A percentile compares a stretch with the other conserved stretches of the same genome.
Evolutionary conservation across 768 basidiomycete species (phyloP).

Genomic region (Russula earlei): DNA sequence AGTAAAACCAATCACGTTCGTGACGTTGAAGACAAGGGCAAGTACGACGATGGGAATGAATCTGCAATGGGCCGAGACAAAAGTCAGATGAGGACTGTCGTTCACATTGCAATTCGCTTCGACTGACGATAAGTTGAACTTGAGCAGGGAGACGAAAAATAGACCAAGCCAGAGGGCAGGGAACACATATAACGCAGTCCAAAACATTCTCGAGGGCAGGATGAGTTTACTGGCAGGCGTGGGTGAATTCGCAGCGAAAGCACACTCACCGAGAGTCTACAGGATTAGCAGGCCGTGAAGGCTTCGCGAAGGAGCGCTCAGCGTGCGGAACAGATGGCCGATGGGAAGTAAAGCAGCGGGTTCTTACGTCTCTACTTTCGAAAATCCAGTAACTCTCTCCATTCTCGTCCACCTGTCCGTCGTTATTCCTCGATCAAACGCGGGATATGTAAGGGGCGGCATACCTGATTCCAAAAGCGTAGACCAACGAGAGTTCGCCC

Average conservation of each 20-base stretch:
- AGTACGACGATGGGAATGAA: conserved; percentile 92
- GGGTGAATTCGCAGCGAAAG: background rate
- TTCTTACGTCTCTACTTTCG: conserved; percentile 84
- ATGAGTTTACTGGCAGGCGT: background rate
- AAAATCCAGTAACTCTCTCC: conserved; percentile 98
- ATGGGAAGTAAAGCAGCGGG: conserved; percentile 16
- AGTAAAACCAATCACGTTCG: conserved; percentile 94
- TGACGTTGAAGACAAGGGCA: conserved; percentile 92
- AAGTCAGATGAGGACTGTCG: conserved; percentile 5
- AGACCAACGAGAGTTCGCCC: conserved; percentile 90
- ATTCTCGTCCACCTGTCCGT: conserved; percentile 78
- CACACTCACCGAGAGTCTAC: conserved; percentile 69
- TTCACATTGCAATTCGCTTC: background rate
- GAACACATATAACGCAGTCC: conserved; percentile 86
- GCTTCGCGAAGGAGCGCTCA: conserved; percentile 35
- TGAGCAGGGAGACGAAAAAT: conserved; percentile 80
- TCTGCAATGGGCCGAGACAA: conserved; percentile 32
- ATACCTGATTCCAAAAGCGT: conserved; percentile 97
- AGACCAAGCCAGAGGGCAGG: conserved; percentile 83
- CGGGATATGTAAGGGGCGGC: background rate
- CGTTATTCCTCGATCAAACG: background rate
- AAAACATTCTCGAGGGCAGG: conserved; percentile 4
- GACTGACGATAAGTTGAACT: conserved; percentile 78
- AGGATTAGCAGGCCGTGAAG: conserved; percentile 80
- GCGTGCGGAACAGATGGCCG: background rate